These are phyloP conservation scores for Glarea lozoyensis DNA, from an alignment of 495 filamentous ascomycete genomes.

Conservation along the genomic window DNA sequence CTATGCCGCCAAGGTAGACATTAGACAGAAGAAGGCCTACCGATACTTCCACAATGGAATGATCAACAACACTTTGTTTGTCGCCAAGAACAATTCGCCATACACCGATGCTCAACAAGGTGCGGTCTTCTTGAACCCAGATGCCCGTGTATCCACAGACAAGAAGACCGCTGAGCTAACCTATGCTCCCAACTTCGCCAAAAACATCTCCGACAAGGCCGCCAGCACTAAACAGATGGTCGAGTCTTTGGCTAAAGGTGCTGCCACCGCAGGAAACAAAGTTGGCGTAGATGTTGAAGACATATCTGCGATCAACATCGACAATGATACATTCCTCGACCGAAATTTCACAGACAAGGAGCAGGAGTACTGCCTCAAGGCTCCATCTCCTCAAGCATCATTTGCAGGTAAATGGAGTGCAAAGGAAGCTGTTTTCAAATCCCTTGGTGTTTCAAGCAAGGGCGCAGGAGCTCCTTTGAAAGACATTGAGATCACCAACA, in stretches of 20 bases:
- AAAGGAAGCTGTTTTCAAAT: conserved; percentile 98
- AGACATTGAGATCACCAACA: conserved; percentile 85
- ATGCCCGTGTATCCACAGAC: conserved; percentile 74
- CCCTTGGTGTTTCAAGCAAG: conserved; percentile 75
- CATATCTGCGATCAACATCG: conserved; percentile 74
- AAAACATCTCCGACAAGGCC: conserved; percentile 37
- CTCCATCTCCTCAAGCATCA: conserved; percentile 65
- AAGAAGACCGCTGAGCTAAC: conserved; percentile 71
- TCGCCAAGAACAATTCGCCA: conserved; percentile 82
- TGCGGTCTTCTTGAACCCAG: conserved; percentile 89
- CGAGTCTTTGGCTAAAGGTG: conserved; percentile 66
- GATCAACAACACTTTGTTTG: conserved; percentile 95
- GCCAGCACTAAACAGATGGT: conserved; percentile 67
- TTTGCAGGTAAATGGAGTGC: conserved; percentile 94
- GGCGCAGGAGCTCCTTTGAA: conserved; percentile 84
- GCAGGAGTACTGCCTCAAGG: conserved; percentile 75
- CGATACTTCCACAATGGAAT: conserved; percentile 95
- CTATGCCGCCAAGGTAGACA: conserved; percentile 81
- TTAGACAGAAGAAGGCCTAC: conserved; percentile 96
- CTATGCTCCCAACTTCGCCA: conserved; percentile 57
- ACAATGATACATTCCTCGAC: conserved; percentile 88
- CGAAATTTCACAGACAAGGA: conserved; percentile 86
- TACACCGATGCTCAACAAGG: conserved; percentile 82
- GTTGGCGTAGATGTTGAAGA: conserved; percentile 90
- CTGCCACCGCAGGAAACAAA: conserved; percentile 62